These are phyloP conservation scores for Jackrogersella multiformis DNA, from an alignment of 495 filamentous ascomycete species.

Conservation along the genomic window DNA sequence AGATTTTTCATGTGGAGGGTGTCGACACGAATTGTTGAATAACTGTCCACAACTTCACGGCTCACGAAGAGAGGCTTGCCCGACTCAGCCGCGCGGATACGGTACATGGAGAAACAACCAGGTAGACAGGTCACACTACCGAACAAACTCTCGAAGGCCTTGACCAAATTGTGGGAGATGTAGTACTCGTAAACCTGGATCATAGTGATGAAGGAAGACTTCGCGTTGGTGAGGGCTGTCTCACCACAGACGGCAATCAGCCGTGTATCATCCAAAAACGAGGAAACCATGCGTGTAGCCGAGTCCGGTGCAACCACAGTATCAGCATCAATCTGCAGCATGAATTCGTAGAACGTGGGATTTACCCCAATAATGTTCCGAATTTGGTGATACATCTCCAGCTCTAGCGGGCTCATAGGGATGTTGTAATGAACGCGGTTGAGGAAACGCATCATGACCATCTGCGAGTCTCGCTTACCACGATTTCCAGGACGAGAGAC, in stretches of 20 bases:
- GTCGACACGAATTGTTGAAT: conserved; percentile 92
- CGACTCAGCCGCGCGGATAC: conserved; percentile 89
- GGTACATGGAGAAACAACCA: conserved; percentile 98
- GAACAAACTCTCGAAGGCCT: conserved; percentile 98
- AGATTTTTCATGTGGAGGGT: conserved; percentile 99
- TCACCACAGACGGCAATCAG: conserved; percentile 95
- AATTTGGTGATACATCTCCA: conserved; percentile 99
- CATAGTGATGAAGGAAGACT: conserved; percentile 94
- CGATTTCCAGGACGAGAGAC: conserved; percentile 96
- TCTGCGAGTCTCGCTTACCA: conserved; percentile 99
- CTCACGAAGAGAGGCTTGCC: conserved; percentile 97
- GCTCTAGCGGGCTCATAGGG: conserved; percentile 93
- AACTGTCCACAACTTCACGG: conserved; percentile 84
- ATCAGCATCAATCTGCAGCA: conserved; percentile 97
- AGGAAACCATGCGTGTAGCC: conserved; percentile 88
- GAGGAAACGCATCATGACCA: conserved; percentile 97
- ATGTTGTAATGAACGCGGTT: conserved; percentile 97
- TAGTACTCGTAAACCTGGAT: conserved; percentile 99
- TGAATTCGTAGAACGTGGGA: conserved; percentile 97
- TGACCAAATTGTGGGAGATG: conserved; percentile 97
- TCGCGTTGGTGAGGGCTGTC: conserved; percentile 90
- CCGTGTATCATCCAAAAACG: conserved; percentile 90
- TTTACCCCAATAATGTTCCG: conserved; percentile 99
- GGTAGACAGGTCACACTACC: conserved; percentile 97
- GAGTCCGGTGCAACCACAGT: conserved; percentile 93